These are phyloP conservation scores for Boletus eberwhitei DNA, from an alignment of 768 basidiomycete genomes.

Conservation along the genomic window DNA sequence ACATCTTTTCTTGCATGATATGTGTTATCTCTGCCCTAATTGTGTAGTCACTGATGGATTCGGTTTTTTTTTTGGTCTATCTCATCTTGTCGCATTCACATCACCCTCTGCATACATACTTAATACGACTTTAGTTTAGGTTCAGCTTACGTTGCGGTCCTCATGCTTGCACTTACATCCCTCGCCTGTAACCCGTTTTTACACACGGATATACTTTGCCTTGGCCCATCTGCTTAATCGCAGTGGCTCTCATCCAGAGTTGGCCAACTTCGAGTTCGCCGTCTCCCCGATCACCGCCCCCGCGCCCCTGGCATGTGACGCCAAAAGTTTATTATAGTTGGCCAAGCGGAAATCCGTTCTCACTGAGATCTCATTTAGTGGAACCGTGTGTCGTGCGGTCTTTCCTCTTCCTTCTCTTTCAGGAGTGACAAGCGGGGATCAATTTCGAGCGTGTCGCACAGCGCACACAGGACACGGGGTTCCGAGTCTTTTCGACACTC, in stretches of 20 bases:
- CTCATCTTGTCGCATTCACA: neutral
- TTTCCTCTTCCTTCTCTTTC: neutral
- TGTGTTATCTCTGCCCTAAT: neutral
- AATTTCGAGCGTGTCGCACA: neutral
- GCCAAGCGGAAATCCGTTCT: neutral
- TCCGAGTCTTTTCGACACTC: neutral
- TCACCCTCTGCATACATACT: neutral
- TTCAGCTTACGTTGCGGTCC: neutral
- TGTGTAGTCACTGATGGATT: neutral
- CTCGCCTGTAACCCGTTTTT: neutral
- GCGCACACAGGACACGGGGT: neutral
- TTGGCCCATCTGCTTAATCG: neutral
- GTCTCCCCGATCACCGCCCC: neutral
- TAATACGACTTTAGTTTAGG: neutral
- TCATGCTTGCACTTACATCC: neutral
- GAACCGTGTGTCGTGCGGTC: neutral
- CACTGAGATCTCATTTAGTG: neutral
- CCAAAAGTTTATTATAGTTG: neutral
- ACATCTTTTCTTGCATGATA: neutral
- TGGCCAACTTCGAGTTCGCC: neutral
- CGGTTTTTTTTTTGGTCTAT: neutral
- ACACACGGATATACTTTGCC: neutral
- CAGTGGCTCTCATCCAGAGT: neutral
- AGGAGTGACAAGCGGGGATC: constrained; percentile 1
- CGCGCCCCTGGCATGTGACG: neutral